Evolutionary conservation across 495 filamentous ascomycete species (phyloP), one percentile per base, ranked within the genome.

Genomic region (Aspergillus cavernicola): DNA sequence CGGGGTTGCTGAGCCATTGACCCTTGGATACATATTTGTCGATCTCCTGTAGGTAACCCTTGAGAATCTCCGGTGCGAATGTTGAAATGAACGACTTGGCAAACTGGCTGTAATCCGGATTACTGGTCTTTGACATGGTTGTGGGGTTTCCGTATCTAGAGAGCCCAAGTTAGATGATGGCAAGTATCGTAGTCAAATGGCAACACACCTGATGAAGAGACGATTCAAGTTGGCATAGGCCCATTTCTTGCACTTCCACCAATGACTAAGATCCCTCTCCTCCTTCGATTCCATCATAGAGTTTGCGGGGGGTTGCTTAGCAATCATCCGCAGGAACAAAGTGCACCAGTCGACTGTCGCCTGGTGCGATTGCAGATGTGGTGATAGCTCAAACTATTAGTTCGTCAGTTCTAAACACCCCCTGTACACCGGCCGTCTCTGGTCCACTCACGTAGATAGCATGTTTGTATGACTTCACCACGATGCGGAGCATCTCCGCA

Each of bases 231-330:
- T 97, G 58, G 89, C 92, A 67, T 97, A 97, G 6, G 92, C 86
- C 95, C 93, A 97, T 70, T 97, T 98, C 86, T 97, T 98, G 47
- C 90, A 88, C 79, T 97, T 98, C 92, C 93, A 98, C 92, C 93
- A 98, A 66, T 96, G 89, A 66, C 96, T 91, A 49, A 82, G 78
- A 66, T 96, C 95, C 23, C 95, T 82, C 63, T 97, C 95, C 16
- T 89, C 83, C 36, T 86, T 73, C 38, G 95, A 90, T 36, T 96
- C 92, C 45, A 76, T 65, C 79, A 97, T 84, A 6, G 90, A 84
- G 56, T 74, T 83, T 35, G 84, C 78, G 0, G 93, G 93, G 45
- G 88, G 84, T 26, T 87, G 76, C 69, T 97, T 98, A 33, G 85
- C 85, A 22, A 97, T 87, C 28, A 93, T 87, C 38, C 85, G 82